Conservation (phyloP, 148 eudicot species). For the Chenopodium quinoa region DNA sequence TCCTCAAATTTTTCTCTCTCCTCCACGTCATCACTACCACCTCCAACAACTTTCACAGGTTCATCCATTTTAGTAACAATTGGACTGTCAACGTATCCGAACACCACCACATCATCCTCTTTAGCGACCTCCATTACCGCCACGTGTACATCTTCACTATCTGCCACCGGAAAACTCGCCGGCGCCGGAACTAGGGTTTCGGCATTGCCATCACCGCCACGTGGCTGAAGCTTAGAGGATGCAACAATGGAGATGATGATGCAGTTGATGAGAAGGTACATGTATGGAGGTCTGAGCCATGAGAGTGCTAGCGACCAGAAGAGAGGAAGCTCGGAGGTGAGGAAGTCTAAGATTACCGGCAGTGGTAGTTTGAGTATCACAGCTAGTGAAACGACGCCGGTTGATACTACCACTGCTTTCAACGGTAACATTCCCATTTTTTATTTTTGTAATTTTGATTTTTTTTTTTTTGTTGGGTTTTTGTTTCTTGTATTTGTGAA, state of each 20-base stretch:
- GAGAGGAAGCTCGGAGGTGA: slow-evolving; percentile 37
- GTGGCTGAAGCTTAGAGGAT: slow-evolving; percentile 55
- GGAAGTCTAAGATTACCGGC: slow-evolving; percentile 37
- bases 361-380: slow-evolving; percentile 39
- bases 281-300: slow-evolving; percentile 66
- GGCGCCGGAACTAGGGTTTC: neutral
- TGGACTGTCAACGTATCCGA: slow-evolving; percentile 27
- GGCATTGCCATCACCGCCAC: neutral
- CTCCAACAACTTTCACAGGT: neutral
- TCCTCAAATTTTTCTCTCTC: slow-evolving; percentile 11
- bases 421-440: slow-evolving; percentile 23
- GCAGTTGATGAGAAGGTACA: slow-evolving; percentile 69
- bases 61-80: neutral
- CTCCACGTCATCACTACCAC: neutral
- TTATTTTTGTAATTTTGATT: neutral
- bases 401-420: slow-evolving; percentile 45
- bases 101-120: slow-evolving; percentile 21
- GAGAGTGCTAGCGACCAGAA: slow-evolving; percentile 40
- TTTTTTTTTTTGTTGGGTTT: neutral
- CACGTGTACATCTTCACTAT: neutral
- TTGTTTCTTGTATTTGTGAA: no score
- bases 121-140: slow-evolving; percentile 20
- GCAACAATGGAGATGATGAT: slow-evolving; percentile 82
- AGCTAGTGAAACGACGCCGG: slow-evolving; percentile 42
- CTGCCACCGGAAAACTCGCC: slow-evolving; percentile 17